Conservation (phyloP, 2,329 filamentous ascomycete genomes). For the Monilinia polystroma region DNA sequence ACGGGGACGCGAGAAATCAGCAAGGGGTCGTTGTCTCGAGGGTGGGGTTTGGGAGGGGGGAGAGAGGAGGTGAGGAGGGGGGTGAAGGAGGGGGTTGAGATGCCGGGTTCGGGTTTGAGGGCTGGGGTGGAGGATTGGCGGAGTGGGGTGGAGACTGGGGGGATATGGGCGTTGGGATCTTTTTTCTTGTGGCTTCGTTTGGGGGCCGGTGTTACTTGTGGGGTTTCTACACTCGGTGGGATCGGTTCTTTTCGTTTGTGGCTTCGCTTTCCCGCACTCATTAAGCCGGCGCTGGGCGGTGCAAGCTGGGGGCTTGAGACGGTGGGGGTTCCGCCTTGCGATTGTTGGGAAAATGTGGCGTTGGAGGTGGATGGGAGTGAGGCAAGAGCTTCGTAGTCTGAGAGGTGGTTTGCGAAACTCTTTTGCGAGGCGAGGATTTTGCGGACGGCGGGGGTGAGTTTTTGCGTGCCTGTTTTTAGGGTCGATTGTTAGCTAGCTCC, state of each 20-base stretch:
- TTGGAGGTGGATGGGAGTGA: constrained; percentile 43
- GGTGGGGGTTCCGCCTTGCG: constrained; percentile 19
- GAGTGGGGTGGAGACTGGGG: background rate
- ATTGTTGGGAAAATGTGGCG: constrained; percentile 28
- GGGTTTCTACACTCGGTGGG: background rate
- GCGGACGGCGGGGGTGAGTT: constrained; percentile 55
- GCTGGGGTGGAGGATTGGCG: background rate
- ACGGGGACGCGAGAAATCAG: constrained; percentile 58
- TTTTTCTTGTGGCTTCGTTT: constrained; percentile 37
- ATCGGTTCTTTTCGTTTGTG: constrained; percentile 18
- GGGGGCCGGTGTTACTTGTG: background rate
- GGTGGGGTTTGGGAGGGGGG: constrained; percentile 40
- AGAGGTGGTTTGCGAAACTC: constrained; percentile 79
- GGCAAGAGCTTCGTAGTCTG: constrained; percentile 68
- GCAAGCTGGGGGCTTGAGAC: constrained; percentile 33
- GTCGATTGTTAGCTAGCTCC: too few species aligned
- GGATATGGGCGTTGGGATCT: constrained; percentile 26
- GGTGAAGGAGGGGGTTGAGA: background rate
- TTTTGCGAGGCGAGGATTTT: constrained; percentile 79
- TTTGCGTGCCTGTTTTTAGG: constrained; percentile 9
- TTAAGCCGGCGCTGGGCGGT: constrained; percentile 28
- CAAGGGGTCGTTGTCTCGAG: constrained; percentile 56
- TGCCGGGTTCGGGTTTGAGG: background rate
- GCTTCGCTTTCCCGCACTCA: constrained; percentile 32
- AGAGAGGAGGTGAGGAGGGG: constrained; percentile 18